These are phyloP conservation scores for Arthrobotrys conoides DNA, from an alignment of 2,329 filamentous ascomycete species.

Conservation along the genomic window DNA sequence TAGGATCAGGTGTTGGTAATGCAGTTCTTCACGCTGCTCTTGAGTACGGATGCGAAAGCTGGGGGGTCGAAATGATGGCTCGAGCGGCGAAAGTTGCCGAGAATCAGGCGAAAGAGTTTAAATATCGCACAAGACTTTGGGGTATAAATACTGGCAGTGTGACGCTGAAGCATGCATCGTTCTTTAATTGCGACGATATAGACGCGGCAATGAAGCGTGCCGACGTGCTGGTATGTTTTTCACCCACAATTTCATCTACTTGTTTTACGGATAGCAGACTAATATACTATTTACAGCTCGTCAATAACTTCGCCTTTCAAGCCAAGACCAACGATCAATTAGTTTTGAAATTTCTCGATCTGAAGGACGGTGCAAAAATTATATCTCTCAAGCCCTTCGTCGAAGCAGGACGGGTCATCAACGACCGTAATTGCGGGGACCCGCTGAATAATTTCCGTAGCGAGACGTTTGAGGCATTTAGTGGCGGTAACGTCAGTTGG, in stretches of 20 bases:
- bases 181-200: slow-evolving; percentile 80
- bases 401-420: slow-evolving; percentile 81
- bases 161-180: slow-evolving; percentile 85
- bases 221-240: slow-evolving; percentile 77
- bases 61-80: slow-evolving; percentile 96
- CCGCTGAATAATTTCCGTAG: slow-evolving; percentile 86
- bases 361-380: slow-evolving; percentile 90
- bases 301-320: slow-evolving; percentile 98
- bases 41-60: slow-evolving; percentile 92
- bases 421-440: slow-evolving; percentile 81
- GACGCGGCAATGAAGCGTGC: slow-evolving; percentile 82
- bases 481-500: slow-evolving; percentile 85
- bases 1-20: slow-evolving; percentile 96
- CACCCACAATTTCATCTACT: not conserved
- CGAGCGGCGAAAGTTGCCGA: slow-evolving; percentile 87
- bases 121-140: slow-evolving; percentile 85
- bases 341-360: slow-evolving; percentile 89
- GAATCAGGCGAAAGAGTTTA: slow-evolving; percentile 85
- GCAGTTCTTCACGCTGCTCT: slow-evolving; percentile 94
- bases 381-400: slow-evolving; percentile 95
- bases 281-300: slow-evolving; percentile 70
- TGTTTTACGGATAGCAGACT: not conserved
- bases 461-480: slow-evolving; percentile 77
- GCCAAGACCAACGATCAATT: slow-evolving; percentile 87
- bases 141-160: slow-evolving; percentile 84